Base-by-base conservation (phyloP, 139 green algal genomes). In the Micractinium conductrix region DNA sequence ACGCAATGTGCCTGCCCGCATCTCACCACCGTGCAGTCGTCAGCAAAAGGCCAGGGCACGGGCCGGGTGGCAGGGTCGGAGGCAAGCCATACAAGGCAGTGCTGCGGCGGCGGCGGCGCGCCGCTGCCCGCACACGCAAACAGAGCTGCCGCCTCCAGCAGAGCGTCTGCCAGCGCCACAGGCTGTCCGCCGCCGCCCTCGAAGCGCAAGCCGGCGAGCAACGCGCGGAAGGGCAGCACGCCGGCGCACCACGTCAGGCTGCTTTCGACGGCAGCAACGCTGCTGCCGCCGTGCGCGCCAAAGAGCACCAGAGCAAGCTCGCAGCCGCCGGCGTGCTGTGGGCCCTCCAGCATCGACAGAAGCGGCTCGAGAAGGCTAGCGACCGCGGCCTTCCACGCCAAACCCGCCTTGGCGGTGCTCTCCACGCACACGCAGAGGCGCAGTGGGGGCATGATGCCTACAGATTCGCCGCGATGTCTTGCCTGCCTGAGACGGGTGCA, bases 271-370 rank as follows among this genome's bases (percentile, higher is more conserved):
- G 58, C 58, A 9, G 76, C 76, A 3, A n/a, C 35, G 40, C 35
- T 55, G 53, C 72, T 55, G 3, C 58, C 58, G 6, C 58, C 38
- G 58, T 58, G 76, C 26, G 76, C 76, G 22, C 76, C 76, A 82
- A 82, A 82, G 33, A 71, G 42, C 38, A 82, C 76, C 55, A 82
- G 55, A 12, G 76, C 76, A 9, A 82, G 38, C 58, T 82, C 55
- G 40, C 21, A 35, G 42, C 70, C 70, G 10, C n/a, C n/a, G n/a
- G n/a, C n/a, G n/a, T 4, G 42, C 42, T 17, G 44, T 28, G 42
- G 30, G 26, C 42, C 42, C 30, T 78, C 70, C 44, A 28, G 35
- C 70, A 78, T 38, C 0, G 37, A 55, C 26, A 82, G 38, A 38
- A 82, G 37, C 8, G 76, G 76, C 76, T 82, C 76, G 24, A 82